These are phyloP conservation scores for Elongisporangium anandrum DNA, from an alignment of 352 stramenopile species.

Conservation along the genomic window DNA sequence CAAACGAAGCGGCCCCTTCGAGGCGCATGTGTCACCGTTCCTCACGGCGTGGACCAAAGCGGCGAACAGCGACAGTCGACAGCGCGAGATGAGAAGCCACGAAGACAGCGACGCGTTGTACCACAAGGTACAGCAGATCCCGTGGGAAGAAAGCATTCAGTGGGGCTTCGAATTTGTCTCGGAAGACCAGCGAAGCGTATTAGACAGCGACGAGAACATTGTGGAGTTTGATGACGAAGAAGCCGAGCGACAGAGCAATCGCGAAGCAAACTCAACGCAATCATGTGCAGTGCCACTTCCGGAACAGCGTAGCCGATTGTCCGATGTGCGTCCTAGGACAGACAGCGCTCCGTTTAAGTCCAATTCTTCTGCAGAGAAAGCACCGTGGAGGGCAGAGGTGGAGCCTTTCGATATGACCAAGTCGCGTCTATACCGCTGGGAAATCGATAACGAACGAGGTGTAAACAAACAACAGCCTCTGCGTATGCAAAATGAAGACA, in stretches of 20 bases:
- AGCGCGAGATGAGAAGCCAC: constrained; percentile 11
- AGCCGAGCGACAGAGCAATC: neutral
- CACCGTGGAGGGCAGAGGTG: too few relatives aligned
- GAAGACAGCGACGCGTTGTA: constrained; percentile 55
- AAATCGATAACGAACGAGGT: constrained; percentile 31
- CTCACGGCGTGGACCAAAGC: constrained; percentile 19
- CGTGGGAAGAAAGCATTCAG: constrained; percentile 77
- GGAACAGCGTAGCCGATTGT: too few relatives aligned
- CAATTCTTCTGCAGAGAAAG: constrained; percentile 7
- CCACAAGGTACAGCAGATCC: constrained; percentile 74
- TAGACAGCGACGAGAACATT: constrained; percentile 11
- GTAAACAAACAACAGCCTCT: constrained; percentile 4
- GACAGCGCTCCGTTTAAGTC: too few relatives aligned
- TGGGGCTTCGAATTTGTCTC: constrained; percentile 62
- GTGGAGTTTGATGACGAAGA: constrained; percentile 45
- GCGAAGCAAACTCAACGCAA: too few relatives aligned
- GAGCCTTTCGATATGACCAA: constrained; percentile 76
- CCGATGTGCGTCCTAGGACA: too few relatives aligned
- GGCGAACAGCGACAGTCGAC: constrained; percentile 8
- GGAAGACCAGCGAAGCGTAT: constrained; percentile 11
- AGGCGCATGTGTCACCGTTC: constrained; percentile 48
- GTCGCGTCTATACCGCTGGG: constrained; percentile 73
- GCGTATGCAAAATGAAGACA: constrained; percentile 1
- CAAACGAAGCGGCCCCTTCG: constrained; percentile 61
- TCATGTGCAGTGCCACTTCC: too few relatives aligned